A percentile compares a stretch with the other conserved stretches of the same genome.
phyloP scores from a whole-genome alignment of 495 filamentous ascomycete species.

The Penicillium angulare region DNA sequence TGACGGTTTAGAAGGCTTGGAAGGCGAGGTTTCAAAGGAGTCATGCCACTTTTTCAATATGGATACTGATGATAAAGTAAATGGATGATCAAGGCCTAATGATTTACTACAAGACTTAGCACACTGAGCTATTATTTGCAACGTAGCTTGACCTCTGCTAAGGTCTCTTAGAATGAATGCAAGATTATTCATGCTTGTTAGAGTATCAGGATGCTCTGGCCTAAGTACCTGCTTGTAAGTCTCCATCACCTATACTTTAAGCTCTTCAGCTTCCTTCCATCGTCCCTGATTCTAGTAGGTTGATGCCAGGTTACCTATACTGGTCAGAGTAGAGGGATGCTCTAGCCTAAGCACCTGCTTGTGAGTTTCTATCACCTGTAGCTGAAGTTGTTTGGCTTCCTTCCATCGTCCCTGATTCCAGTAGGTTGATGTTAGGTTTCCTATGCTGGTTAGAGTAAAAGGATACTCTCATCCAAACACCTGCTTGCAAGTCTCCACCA shows the following conservation, averaged over 20 bases:
- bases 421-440: background rate
- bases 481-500: background rate
- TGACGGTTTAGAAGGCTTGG: background rate
- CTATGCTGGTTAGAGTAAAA: background rate
- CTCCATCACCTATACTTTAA: background rate
- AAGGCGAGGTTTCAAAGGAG: background rate
- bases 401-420: background rate
- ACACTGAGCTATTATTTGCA: conserved; percentile 8
- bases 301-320: background rate
- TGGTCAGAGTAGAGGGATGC: background rate
- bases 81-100: conserved; percentile 8
- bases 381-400: background rate
- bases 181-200: conserved; percentile 14
- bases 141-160: conserved; percentile 2
- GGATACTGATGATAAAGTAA: conserved; percentile 6
- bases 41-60: conserved; percentile 1
- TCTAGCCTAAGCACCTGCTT: background rate
- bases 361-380: background rate
- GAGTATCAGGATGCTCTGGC: conserved; percentile 9
- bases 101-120: background rate
- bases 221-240: conserved; percentile 6
- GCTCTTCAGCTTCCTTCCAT: conserved; percentile 3
- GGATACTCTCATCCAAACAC: background rate
- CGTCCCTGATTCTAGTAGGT: background rate
- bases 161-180: conserved; percentile 3